These are phyloP conservation scores for Pythium plurisporium DNA, from an alignment of 352 stramenopile species.

Conservation along the genomic window DNA sequence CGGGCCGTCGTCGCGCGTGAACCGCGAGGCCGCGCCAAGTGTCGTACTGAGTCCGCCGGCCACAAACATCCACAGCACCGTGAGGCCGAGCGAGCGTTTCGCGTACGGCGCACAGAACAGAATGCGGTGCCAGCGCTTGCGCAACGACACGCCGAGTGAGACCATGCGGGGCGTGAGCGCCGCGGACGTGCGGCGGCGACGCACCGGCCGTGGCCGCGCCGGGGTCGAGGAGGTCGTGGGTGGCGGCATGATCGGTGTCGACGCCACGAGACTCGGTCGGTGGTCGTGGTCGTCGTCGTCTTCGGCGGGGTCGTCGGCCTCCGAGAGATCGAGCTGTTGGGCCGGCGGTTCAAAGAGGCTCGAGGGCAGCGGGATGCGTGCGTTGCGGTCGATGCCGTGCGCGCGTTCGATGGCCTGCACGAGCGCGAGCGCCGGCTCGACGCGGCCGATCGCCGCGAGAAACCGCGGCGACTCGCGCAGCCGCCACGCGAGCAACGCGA, in stretches of 20 bases:
- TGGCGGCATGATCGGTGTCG: not conserved
- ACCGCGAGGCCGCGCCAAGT: slow-evolving; percentile 4
- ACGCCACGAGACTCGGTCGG: not conserved
- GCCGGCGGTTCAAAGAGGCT: slow-evolving; percentile 53
- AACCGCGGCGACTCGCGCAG: slow-evolving; percentile 69
- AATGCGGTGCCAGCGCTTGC: slow-evolving; percentile 32
- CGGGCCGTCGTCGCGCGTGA: not conserved
- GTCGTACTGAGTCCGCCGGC: slow-evolving; percentile 10
- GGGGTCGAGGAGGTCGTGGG: too few relatives aligned
- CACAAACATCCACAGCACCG: slow-evolving; percentile 38
- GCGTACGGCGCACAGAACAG: slow-evolving; percentile 39
- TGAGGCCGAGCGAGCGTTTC: slow-evolving; percentile 25
- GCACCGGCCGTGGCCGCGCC: too few relatives aligned
- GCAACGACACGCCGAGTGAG: slow-evolving; percentile 34
- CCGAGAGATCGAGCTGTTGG: too few relatives aligned
- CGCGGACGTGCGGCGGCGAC: slow-evolving; percentile 18
- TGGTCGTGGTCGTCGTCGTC: not conserved
- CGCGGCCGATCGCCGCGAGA: slow-evolving; percentile 51
- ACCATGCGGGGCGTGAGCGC: slow-evolving; percentile 30
- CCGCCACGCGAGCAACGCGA: slow-evolving; percentile 22
- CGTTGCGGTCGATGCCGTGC: slow-evolving; percentile 53
- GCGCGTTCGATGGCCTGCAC: slow-evolving; percentile 53
- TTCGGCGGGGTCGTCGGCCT: slow-evolving; percentile 8
- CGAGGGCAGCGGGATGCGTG: slow-evolving; percentile 45
- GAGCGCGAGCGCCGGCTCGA: slow-evolving; percentile 48